Base-by-base conservation (phyloP, 495 filamentous ascomycete species). In the Copromyces sp. region DNA sequence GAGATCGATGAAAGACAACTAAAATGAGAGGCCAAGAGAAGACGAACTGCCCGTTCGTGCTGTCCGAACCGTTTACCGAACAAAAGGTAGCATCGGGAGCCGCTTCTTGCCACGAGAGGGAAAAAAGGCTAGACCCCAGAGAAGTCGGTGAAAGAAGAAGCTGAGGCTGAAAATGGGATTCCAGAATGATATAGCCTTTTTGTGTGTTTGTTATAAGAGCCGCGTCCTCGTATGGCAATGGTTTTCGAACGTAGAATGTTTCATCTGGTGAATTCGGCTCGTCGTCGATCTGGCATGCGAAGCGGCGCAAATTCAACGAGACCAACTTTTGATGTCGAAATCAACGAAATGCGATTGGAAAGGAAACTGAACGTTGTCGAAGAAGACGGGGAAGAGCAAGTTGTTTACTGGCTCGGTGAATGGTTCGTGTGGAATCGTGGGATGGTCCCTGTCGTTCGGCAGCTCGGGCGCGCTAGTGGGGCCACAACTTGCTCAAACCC, bases 401-500 rank as follows among this genome's bases (percentile, higher is more conserved):
- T 80, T 80, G 70, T 79, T 79, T 53, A 80, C 69, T 78, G 79
- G 79, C 68, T 70, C 44, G 2, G n/a, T 24, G 24, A 24, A 16
- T 20, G 69, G 70, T 4, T 20, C 41, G 41, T 8, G 44, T 32
- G 45, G 72, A 24, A 24, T 1, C 24, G 24, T 24, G 24, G 24
- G 72, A 29, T 41, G 16, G 11, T 42, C 39, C 24, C 41, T 70
- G 41, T 44, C n/a, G 24, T 24, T 24, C 68, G 41, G n/a, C 40
- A 69, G 24, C 59, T 69, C 29, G 75, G 59, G 65, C 78, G 65
- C 78, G 74, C 77, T 78, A 77, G 71, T 6, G 71, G 61, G 68
- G 74, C 76, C 78, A 81, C 80, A 86, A 85, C 71, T 78, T 86
- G 84, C 84, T 86, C 84, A 86, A 86, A 86, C 78, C 75, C 79